Evolutionary conservation across 108 stramenopile species (phyloP).

Genomic region (Discostella stelligeroides): DNA sequence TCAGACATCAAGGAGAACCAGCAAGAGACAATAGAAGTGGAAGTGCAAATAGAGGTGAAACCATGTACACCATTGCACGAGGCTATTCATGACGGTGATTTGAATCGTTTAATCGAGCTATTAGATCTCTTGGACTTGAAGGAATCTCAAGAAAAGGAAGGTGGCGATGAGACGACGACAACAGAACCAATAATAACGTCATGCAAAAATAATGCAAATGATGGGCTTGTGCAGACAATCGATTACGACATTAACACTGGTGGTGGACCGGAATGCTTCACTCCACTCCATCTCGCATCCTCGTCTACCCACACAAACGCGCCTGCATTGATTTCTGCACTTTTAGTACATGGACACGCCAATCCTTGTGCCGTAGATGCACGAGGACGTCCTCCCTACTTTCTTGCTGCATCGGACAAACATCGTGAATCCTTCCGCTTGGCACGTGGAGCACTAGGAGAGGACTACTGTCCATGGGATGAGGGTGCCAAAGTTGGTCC

Average conservation of each 20-base stretch:
- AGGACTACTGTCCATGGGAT: conserved; percentile 80
- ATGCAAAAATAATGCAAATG: neutral
- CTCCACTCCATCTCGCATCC: conserved; percentile 52
- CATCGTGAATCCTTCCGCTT: conserved; percentile 81
- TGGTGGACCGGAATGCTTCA: conserved; percentile 41
- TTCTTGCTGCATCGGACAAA: conserved; percentile 66
- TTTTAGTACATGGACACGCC: conserved; percentile 73
- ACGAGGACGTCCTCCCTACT: conserved; percentile 72
- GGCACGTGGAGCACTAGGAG: conserved; percentile 73
- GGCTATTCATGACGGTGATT: conserved; percentile 64
- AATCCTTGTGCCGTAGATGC: conserved; percentile 71
- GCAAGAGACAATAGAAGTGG: neutral
- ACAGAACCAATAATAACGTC: conserved; percentile 2
- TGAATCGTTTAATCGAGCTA: conserved; percentile 50
- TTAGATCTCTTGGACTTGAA: conserved; percentile 29
- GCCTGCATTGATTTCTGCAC: conserved; percentile 21
- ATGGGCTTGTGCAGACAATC: neutral
- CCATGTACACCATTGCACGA: conserved; percentile 66
- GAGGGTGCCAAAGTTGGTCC: conserved; percentile 73
- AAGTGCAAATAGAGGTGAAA: conserved; percentile 16
- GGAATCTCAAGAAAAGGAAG: conserved; percentile 19
- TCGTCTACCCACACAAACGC: conserved; percentile 32
- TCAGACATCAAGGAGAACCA: neutral
- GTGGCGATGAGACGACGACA: conserved; percentile 38
- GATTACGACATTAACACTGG: conserved; percentile 38